Conservation (phyloP, 352 stramenopile genomes). For the Globisporangium paddicum region DNA sequence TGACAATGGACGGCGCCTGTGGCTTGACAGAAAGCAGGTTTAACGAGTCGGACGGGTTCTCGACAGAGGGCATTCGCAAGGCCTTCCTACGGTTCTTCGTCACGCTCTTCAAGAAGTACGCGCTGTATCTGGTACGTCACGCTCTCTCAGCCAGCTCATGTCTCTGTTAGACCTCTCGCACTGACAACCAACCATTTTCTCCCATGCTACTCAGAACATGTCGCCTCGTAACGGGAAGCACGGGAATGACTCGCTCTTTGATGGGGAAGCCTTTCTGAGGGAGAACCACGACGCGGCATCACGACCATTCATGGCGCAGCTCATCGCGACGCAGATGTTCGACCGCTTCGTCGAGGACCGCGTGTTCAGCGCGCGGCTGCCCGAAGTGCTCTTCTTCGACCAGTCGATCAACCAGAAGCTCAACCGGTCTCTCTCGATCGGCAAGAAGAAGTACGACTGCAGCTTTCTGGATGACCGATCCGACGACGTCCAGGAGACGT, state of each 20-base stretch:
- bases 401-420: constrained; percentile 86
- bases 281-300: constrained; percentile 62
- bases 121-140: constrained; percentile 52
- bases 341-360: constrained; percentile 81
- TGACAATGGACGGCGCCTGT: constrained; percentile 27
- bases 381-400: constrained; percentile 82
- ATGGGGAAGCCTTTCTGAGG: constrained; percentile 58
- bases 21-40: constrained; percentile 56
- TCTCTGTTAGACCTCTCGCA: not conserved
- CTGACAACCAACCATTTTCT: not conserved
- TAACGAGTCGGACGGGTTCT: constrained; percentile 76
- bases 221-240: constrained; percentile 15
- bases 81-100: constrained; percentile 84
- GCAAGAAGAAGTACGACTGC: constrained; percentile 83
- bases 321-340: constrained; percentile 81
- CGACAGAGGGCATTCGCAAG: constrained; percentile 48
- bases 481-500: constrained; percentile 78
- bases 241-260: constrained; percentile 48
- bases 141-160: not conserved
- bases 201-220: constrained; percentile 17
- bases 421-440: constrained; percentile 66
- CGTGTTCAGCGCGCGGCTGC: constrained; percentile 50
- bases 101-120: constrained; percentile 76
- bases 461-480: constrained; percentile 74
- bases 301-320: constrained; percentile 50